Conservation (phyloP, 106 monocot genomes). For the Dendrobium catenatum region DNA sequence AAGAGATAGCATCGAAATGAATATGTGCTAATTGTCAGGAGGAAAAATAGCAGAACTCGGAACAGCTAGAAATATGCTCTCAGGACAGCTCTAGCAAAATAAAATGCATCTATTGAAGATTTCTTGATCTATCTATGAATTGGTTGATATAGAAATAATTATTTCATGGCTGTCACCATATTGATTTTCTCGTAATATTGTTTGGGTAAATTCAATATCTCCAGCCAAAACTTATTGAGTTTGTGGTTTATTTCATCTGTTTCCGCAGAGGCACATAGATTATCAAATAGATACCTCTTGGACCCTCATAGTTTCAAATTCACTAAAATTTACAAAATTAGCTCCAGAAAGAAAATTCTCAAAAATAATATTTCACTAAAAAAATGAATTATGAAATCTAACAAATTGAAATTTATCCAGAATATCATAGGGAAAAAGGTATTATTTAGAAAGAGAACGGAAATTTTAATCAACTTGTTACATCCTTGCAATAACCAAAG, state of each 20-base stretch:
- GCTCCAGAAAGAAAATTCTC: background rate
- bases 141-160: background rate
- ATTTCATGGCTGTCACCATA: background rate
- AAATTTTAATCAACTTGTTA: background rate
- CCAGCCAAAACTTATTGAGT: background rate
- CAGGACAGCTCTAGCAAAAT: background rate
- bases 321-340: background rate
- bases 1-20: no score
- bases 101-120: background rate
- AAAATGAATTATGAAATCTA: background rate
- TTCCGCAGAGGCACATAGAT: background rate
- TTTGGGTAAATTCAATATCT: background rate
- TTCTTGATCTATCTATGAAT: background rate
- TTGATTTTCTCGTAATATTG: background rate
- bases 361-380: background rate
- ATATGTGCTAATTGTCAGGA: no score
- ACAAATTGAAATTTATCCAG: no score
- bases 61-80: background rate
- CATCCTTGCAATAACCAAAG: slow-evolving; percentile 4
- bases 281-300: background rate
- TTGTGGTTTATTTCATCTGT: background rate
- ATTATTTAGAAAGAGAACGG: background rate
- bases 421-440: no score
- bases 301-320: background rate
- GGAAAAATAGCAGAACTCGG: background rate